Evolutionary conservation across 1,284 basidiomycete species (phyloP).

Genomic region (Pseudozyma flocculosa): DNA sequence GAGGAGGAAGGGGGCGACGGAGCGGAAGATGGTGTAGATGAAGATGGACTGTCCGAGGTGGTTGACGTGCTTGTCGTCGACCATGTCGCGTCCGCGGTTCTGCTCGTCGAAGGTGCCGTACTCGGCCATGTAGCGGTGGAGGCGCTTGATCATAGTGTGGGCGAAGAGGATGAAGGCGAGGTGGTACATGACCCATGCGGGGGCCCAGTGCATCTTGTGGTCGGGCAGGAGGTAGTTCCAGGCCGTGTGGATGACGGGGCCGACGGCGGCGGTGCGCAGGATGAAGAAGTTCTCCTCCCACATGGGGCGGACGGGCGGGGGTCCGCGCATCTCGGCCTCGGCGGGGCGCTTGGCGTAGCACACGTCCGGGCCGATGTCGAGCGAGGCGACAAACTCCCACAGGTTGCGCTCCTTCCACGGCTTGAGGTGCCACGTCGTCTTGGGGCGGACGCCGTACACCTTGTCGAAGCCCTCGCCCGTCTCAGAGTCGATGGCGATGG

Average conservation of each 20-base stretch:
- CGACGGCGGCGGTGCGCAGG: constrained; percentile 30
- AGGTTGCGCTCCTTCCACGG: constrained; percentile 31
- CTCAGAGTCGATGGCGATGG: constrained; percentile 38
- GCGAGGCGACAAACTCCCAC: constrained; percentile 47
- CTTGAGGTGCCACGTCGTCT: constrained; percentile 53
- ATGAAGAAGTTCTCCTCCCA: constrained; percentile 49
- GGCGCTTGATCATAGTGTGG: constrained; percentile 35
- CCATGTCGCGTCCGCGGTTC: constrained; percentile 52
- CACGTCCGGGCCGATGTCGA: constrained; percentile 40
- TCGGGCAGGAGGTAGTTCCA: constrained; percentile 43
- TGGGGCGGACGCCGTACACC: constrained; percentile 50
- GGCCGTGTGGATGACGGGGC: constrained; percentile 28
- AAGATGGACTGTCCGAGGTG: constrained; percentile 51
- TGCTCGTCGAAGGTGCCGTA: constrained; percentile 51
- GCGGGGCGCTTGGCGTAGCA: constrained; percentile 36
- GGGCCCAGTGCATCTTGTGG: constrained; percentile 46
- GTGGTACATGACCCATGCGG: constrained; percentile 48
- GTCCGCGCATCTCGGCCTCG: constrained; percentile 31
- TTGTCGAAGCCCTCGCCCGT: constrained; percentile 45
- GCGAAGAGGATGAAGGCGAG: constrained; percentile 43
- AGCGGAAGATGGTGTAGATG: constrained; percentile 54
- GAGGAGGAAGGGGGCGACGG: constrained; percentile 44
- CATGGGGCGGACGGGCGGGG: constrained; percentile 40
- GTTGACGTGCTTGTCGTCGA: constrained; percentile 53
- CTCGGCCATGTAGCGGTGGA: constrained; percentile 41